Evolutionary conservation across 2,329 filamentous ascomycete genomes (phyloP).

Genomic region (Penicillium sp.): DNA sequence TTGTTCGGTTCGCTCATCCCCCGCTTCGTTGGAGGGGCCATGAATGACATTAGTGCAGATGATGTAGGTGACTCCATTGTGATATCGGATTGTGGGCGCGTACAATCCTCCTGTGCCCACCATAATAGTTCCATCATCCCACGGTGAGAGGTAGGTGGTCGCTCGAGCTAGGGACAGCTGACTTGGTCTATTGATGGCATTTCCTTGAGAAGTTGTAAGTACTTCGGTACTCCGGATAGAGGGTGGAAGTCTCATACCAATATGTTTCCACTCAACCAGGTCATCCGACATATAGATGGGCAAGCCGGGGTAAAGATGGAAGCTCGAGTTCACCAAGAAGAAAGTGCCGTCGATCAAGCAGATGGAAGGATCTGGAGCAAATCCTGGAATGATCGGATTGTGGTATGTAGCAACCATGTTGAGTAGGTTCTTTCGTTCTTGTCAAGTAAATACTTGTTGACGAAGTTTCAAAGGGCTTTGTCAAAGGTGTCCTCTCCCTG

Average conservation of each 20-base stretch:
- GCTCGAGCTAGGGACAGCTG: slow-evolving; percentile 37
- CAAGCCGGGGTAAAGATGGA: slow-evolving; percentile 46
- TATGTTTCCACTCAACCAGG: slow-evolving; percentile 42
- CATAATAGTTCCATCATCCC: slow-evolving; percentile 9
- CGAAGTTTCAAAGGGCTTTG: neutral
- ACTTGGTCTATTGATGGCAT: slow-evolving; percentile 22
- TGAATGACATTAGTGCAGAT: slow-evolving; percentile 31
- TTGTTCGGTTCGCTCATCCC: slow-evolving; percentile 19
- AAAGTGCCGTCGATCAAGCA: slow-evolving; percentile 42
- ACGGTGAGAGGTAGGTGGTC: slow-evolving; percentile 1
- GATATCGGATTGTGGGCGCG: slow-evolving; percentile 42
- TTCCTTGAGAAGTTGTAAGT: neutral
- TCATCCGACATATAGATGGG: slow-evolving; percentile 47
- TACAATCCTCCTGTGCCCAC: slow-evolving; percentile 35
- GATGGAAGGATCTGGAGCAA: slow-evolving; percentile 47
- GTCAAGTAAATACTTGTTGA: no score
- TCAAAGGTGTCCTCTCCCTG: no score
- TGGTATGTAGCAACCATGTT: neutral
- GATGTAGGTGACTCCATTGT: slow-evolving; percentile 42
- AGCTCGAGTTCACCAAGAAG: slow-evolving; percentile 47
- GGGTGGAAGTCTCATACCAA: slow-evolving; percentile 14
- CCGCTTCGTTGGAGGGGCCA: slow-evolving; percentile 14
- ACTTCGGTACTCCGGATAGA: neutral
- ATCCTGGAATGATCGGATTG: slow-evolving; percentile 49
- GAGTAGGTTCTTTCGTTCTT: neutral